Base-by-base conservation (phyloP, 2,329 filamentous ascomycete species). In the Aspergillus amoenus region DNA sequence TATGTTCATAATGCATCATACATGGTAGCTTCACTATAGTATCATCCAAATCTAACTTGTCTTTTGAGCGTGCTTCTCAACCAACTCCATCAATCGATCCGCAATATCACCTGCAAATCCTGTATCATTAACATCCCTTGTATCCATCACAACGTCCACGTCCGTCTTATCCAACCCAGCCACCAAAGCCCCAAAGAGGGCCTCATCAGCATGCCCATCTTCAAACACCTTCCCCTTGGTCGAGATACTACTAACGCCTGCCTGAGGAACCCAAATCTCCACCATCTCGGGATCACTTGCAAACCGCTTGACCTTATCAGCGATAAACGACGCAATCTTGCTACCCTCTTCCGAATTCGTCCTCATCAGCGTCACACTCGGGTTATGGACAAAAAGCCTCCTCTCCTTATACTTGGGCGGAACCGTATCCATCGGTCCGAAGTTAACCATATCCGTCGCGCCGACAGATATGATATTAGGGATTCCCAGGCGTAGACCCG, bases 331-430 rank as follows among this genome's bases (percentile, higher is more conserved):
- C 1, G 82, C 86, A n/a, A 89, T 78, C 43, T 75, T 67, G 22
- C 56, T 62, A 59, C 81, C 84, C 66, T 90, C 87, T 2, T 82
- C 77, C n/a, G 70, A 64, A 0, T 78, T 84, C 0, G 87, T 87
- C 21, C 88, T 75, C 79, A 90, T 84, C 32, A 91, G 66, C 0
- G 88, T 90, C 0, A 89, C 83, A 0, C 80, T 79, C 0, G 85
- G 79, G 65, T 90, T 90, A 66, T 90, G 88, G 65, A 84, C 82
- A 62, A 83, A 80, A n/a, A 89, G 34, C 11, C 15, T 22, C 30
- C 86, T 76, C 2, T 70, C 65, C 3, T 68, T 66, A 61, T 84
- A 87, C 48, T 76, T 76, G 52, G 82, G 77, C 0, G 87, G 88
- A 0, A 89, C 78, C 0, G 79, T 84, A 0, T 70, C 67, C 41